A percentile compares a stretch with the other conserved stretches of the same genome.
Evolutionary conservation across 805 yeast species (phyloP).

Genomic region (Candida koratica): DNA sequence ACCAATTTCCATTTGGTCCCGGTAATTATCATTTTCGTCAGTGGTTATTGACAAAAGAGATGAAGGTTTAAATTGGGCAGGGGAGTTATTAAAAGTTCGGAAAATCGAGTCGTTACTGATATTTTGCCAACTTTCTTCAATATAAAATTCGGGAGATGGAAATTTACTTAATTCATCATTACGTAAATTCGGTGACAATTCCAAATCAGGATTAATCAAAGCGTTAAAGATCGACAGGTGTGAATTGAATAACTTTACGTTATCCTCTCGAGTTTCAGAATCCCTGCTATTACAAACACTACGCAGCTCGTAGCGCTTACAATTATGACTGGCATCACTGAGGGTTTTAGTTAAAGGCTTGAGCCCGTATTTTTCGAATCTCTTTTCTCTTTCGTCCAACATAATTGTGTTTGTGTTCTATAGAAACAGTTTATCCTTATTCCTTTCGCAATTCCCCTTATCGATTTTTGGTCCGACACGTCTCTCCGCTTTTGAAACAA

Average conservation of each 20-base stretch:
- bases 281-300: not conserved
- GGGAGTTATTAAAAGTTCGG: slow-evolving; percentile 13
- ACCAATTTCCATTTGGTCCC: not conserved
- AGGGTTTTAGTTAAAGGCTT: slow-evolving; percentile 3
- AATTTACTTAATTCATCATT: slow-evolving; percentile 10
- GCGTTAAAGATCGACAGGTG: slow-evolving; percentile 39
- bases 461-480: slow-evolving; percentile 3
- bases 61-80: slow-evolving; percentile 12
- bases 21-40: slow-evolving; percentile 14
- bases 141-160: slow-evolving; percentile 6
- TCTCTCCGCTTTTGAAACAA: slow-evolving; percentile 6
- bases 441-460: slow-evolving; percentile 6
- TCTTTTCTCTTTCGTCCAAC: slow-evolving; percentile 6
- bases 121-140: slow-evolving; percentile 28
- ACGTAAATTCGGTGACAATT: slow-evolving; percentile 13
- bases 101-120: slow-evolving; percentile 19
- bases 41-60: slow-evolving; percentile 15
- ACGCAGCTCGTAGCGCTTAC: not conserved
- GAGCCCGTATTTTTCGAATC: slow-evolving; percentile 5
- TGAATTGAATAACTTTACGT: slow-evolving; percentile 28
- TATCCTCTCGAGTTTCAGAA: not conserved
- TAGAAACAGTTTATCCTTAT: slow-evolving; percentile 3
- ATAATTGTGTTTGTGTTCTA: not conserved
- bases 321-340: slow-evolving; percentile 3
- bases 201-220: slow-evolving; percentile 39